These are phyloP conservation scores for Linnemannia exigua DNA, from an alignment of 192 early-diverging fungal species.

Conservation along the genomic window DNA sequence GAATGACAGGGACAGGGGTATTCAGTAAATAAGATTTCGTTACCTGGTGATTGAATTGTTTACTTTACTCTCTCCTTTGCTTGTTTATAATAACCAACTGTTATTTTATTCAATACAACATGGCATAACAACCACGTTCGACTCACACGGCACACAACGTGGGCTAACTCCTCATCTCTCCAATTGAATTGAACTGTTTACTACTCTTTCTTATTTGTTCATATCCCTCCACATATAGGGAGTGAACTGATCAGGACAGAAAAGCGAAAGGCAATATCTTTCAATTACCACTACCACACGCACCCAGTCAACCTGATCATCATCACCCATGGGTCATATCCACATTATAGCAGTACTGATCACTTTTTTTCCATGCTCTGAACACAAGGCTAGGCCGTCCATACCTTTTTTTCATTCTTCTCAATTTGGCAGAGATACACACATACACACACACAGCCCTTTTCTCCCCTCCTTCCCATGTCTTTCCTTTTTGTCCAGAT, in stretches of 20 bases:
- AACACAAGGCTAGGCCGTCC: neutral
- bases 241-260: neutral
- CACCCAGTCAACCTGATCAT: no score
- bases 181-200: conserved; percentile 10
- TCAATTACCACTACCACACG: no score
- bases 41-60: neutral
- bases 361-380: neutral
- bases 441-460: neutral
- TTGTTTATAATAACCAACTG: neutral
- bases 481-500: neutral
- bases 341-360: no score
- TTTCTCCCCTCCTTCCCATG: neutral
- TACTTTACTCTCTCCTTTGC: neutral
- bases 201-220: neutral
- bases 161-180: neutral
- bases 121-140: conserved; percentile 2
- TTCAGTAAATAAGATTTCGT: neutral
- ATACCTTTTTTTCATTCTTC: neutral
- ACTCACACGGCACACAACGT: conserved; percentile 7
- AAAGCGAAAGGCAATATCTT: no score
- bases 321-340: no score
- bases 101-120: neutral
- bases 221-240: neutral
- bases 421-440: neutral
- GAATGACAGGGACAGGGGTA: neutral